Percentiles rank a stretch among this genome's conserved stretches.
phyloP scores from a whole-genome alignment of 768 basidiomycete species.

The Suillus fuscotomentosus region DNA sequence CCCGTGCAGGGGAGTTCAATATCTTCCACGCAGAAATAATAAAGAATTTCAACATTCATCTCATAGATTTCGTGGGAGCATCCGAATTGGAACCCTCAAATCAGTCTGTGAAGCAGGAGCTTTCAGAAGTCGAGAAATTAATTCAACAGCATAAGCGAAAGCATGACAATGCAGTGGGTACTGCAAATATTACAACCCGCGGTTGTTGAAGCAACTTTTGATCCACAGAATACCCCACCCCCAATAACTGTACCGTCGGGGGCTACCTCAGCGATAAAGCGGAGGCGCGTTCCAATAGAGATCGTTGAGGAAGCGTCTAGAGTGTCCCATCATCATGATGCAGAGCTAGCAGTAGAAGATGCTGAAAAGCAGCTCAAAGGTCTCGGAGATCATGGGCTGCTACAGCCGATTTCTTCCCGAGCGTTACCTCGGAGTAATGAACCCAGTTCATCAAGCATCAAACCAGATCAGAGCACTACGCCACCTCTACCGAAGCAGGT shows the following conservation, averaged over 20 bases:
- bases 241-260: slow-evolving; percentile 3
- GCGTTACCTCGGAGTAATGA: slow-evolving; percentile 5
- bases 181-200: background rate
- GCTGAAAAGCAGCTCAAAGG: slow-evolving; percentile 3
- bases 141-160: slow-evolving; percentile 31
- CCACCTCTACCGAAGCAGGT: slow-evolving; percentile 3
- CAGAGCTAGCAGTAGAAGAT: slow-evolving; percentile 12
- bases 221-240: slow-evolving; percentile 9
- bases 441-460: slow-evolving; percentile 16
- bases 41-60: slow-evolving; percentile 4
- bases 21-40: background rate
- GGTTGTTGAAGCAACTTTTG: background rate
- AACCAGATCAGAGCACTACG: slow-evolving; percentile 8
- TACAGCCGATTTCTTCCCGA: slow-evolving; percentile 43
- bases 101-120: slow-evolving; percentile 58
- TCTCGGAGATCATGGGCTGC: slow-evolving; percentile 21
- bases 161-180: slow-evolving; percentile 26
- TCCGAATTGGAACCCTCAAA: slow-evolving; percentile 66
- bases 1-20: slow-evolving; percentile 48
- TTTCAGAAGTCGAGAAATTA: slow-evolving; percentile 47
- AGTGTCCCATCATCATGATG: background rate
- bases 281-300: slow-evolving; percentile 63
- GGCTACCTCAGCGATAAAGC: slow-evolving; percentile 29
- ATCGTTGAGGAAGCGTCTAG: slow-evolving; percentile 42
- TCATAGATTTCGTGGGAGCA: slow-evolving; percentile 59